A percentile compares a stretch with the other conserved stretches of the same genome.
Evolutionary conservation across 1,139 yeast genomes (phyloP).

Genomic region (Magnusiomyces tetraspermus): DNA sequence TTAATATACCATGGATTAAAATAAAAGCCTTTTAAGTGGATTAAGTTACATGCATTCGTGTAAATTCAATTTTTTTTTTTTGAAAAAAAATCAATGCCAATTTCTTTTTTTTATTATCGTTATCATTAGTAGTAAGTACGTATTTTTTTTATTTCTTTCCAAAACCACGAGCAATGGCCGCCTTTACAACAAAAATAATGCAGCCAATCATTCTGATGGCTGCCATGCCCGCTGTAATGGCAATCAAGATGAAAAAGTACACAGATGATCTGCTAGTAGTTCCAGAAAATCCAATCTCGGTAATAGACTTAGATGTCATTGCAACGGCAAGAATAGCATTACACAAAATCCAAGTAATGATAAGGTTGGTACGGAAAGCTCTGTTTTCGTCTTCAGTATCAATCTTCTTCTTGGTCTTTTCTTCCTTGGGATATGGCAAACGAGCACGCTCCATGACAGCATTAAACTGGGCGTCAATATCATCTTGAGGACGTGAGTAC

Average conservation of each 20-base stretch:
- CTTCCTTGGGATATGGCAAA: slow-evolving; percentile 35
- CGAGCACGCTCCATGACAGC: slow-evolving; percentile 38
- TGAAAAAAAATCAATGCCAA: neutral
- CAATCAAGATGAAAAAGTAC: slow-evolving; percentile 62
- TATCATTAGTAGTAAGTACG: slow-evolving; percentile 39
- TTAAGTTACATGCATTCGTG: too few species aligned
- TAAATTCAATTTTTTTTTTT: neutral
- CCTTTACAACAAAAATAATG: slow-evolving; percentile 43
- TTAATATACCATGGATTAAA: too few species aligned
- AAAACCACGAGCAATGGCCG: slow-evolving; percentile 26
- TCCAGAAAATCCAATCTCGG: slow-evolving; percentile 29
- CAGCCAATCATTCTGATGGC: slow-evolving; percentile 66
- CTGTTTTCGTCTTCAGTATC: slow-evolving; percentile 45
- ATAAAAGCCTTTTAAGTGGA: too few species aligned
- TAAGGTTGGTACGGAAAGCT: slow-evolving; percentile 74
- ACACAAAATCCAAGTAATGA: slow-evolving; percentile 68
- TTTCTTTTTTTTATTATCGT: neutral
- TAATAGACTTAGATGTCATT: slow-evolving; percentile 36
- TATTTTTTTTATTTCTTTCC: slow-evolving; percentile 2
- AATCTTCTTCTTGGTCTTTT: slow-evolving; percentile 34
- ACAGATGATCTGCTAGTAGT: slow-evolving; percentile 39
- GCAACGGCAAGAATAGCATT: slow-evolving; percentile 64
- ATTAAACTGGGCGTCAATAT: slow-evolving; percentile 43
- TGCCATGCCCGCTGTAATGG: slow-evolving; percentile 79
- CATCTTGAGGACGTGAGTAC: slow-evolving; percentile 62